phyloP scores from a whole-genome alignment of 2,329 filamentous ascomycete genomes.

The Echinosphaeria canescens region DNA sequence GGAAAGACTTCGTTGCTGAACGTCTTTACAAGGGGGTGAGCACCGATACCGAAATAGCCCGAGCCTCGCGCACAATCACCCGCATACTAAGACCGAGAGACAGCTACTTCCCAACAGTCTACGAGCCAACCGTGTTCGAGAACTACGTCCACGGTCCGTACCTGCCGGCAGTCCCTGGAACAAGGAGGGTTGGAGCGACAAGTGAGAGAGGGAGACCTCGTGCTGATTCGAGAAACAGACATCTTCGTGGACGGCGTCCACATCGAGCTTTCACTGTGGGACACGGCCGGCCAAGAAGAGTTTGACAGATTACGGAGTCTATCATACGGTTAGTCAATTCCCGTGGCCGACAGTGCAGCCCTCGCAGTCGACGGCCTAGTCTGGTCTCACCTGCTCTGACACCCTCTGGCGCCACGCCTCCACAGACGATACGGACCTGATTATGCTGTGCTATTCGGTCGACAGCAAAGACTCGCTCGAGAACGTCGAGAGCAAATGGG shows the following conservation, averaged over 20 bases:
- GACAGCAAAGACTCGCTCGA: slow-evolving; percentile 93
- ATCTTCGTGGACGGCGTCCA: slow-evolving; percentile 97
- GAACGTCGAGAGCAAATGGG: slow-evolving; percentile 98
- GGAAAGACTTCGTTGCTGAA: slow-evolving; percentile 95
- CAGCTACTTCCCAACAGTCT: slow-evolving; percentile 94
- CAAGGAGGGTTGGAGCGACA: neutral
- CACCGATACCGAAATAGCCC: too few species aligned
- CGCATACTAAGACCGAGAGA: too few species aligned
- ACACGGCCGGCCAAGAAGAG: slow-evolving; percentile 96
- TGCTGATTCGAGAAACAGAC: slow-evolving; percentile 27
- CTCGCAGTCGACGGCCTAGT: slow-evolving; percentile 1
- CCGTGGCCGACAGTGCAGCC: neutral
- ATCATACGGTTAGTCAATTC: slow-evolving; percentile 49
- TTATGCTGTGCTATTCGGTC: slow-evolving; percentile 97
- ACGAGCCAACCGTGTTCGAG: slow-evolving; percentile 96
- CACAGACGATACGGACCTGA: slow-evolving; percentile 71
- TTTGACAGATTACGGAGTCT: slow-evolving; percentile 91
- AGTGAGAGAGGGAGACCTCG: neutral
- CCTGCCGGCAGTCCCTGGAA: neutral
- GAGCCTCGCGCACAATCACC: too few species aligned
- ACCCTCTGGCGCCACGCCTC: slow-evolving; percentile 3
- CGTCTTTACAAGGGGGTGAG: slow-evolving; percentile 97
- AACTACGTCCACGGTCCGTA: slow-evolving; percentile 89
- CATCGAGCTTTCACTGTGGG: slow-evolving; percentile 95
- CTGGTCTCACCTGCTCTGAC: too few species aligned